Evolutionary conservation across 768 basidiomycete species (phyloP).

Genomic region (Clavulina sp.): DNA sequence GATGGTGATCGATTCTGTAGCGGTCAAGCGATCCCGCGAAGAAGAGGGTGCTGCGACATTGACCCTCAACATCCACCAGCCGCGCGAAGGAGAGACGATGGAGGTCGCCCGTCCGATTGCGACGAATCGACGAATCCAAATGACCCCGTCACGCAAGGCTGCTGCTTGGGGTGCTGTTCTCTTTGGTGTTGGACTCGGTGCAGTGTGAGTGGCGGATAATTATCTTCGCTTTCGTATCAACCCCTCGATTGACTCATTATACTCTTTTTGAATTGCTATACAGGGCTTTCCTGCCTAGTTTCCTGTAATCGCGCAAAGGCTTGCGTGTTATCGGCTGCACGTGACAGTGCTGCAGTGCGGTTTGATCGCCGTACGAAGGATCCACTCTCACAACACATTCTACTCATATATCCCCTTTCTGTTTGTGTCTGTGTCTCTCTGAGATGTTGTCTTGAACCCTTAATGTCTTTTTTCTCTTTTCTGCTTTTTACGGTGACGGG

Average conservation of each 20-base stretch:
- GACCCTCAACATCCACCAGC: neutral
- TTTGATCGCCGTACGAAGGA: no score
- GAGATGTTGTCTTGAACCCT: no score
- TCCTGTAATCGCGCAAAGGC: neutral
- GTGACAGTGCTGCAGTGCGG: no score
- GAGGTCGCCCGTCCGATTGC: conserved; percentile 10
- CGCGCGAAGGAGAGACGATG: conserved; percentile 1
- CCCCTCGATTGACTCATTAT: no score
- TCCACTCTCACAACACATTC: no score
- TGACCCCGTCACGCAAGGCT: conserved; percentile 26
- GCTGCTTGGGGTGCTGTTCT: conserved; percentile 71
- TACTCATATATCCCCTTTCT: no score
- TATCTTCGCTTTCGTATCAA: neutral
- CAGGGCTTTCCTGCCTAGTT: neutral
- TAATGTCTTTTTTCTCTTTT: no score
- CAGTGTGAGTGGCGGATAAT: conserved; percentile 14
- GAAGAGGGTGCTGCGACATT: conserved; percentile 10
- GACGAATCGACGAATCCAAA: neutral
- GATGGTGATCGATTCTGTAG: conserved; percentile 7
- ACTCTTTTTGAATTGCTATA: neutral
- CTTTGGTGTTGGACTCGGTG: conserved; percentile 68
- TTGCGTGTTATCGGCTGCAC: no score
- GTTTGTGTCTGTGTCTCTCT: no score
- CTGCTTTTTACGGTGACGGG: no score
- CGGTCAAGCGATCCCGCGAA: conserved; percentile 8